phyloP scores from a whole-genome alignment of 1,284 basidiomycete species.

The Austroboletus rostrupii region DNA sequence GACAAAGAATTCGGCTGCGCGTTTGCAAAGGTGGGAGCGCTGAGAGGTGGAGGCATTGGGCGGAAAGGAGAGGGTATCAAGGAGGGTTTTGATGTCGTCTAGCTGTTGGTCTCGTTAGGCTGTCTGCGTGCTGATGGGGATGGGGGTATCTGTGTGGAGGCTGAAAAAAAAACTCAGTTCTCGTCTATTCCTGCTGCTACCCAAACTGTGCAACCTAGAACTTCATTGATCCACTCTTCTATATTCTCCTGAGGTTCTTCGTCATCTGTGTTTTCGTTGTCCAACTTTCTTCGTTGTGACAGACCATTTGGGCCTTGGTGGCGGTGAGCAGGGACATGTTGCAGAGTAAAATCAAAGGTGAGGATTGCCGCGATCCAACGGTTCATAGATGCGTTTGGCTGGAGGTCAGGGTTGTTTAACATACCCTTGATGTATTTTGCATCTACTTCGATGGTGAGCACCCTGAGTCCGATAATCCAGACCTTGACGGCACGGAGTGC shows the following conservation, averaged over 20 bases:
- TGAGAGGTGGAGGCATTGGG: neutral
- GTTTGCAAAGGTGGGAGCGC: neutral
- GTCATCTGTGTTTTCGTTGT: neutral
- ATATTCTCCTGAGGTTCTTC: neutral
- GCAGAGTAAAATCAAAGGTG: conserved; percentile 32
- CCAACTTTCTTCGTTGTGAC: neutral
- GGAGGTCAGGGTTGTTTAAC: conserved; percentile 2
- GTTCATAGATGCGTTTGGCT: conserved; percentile 35
- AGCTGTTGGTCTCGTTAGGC: neutral
- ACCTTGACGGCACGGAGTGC: conserved; percentile 8
- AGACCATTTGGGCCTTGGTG: neutral
- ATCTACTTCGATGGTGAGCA: neutral
- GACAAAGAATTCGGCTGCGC: neutral
- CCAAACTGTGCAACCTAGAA: neutral
- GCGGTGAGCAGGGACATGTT: neutral
- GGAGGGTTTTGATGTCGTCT: neutral
- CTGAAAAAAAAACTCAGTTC: no score
- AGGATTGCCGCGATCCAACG: conserved; percentile 38
- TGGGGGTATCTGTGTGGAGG: no score
- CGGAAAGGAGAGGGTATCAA: neutral
- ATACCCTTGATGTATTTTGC: conserved; percentile 2
- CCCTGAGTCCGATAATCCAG: neutral
- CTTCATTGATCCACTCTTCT: neutral
- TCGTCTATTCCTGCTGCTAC: neutral
- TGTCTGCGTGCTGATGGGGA: no score